Evolutionary conservation across 768 basidiomycete genomes (phyloP).

Genomic region (Lentinula sp.): DNA sequence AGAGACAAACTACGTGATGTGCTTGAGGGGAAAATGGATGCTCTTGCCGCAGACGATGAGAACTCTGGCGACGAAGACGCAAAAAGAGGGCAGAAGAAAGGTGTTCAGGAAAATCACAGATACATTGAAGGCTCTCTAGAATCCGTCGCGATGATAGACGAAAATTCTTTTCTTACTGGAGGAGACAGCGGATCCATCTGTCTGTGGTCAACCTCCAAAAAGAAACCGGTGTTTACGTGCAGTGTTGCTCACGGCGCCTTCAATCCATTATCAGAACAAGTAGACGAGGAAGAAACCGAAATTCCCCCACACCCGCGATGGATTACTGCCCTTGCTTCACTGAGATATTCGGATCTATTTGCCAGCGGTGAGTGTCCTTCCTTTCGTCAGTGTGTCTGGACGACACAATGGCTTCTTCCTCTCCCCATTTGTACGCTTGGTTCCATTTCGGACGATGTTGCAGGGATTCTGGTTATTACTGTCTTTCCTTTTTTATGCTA

Average conservation of each 20-base stretch:
- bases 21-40: slow-evolving; percentile 68
- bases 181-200: slow-evolving; percentile 94
- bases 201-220: slow-evolving; percentile 88
- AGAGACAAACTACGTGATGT: slow-evolving; percentile 57
- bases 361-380: slow-evolving; percentile 61
- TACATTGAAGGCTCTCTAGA: slow-evolving; percentile 92
- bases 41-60: slow-evolving; percentile 51
- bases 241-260: slow-evolving; percentile 85
- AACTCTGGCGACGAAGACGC: slow-evolving; percentile 21
- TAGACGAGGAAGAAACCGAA: background rate
- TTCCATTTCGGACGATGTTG: background rate
- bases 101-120: slow-evolving; percentile 28
- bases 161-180: slow-evolving; percentile 86
- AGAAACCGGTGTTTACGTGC: slow-evolving; percentile 89
- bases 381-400: background rate
- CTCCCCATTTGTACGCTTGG: background rate
- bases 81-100: slow-evolving; percentile 24
- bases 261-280: slow-evolving; percentile 22
- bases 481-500: background rate
- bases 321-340: slow-evolving; percentile 79
- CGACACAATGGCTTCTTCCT: no score
- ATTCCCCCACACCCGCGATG: slow-evolving; percentile 53
- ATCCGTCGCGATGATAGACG: slow-evolving; percentile 92
- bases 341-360: slow-evolving; percentile 88
- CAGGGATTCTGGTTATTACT: background rate